Evolutionary conservation across 2,329 filamentous ascomycete genomes (phyloP).

Genomic region (Microcera coccophila): DNA sequence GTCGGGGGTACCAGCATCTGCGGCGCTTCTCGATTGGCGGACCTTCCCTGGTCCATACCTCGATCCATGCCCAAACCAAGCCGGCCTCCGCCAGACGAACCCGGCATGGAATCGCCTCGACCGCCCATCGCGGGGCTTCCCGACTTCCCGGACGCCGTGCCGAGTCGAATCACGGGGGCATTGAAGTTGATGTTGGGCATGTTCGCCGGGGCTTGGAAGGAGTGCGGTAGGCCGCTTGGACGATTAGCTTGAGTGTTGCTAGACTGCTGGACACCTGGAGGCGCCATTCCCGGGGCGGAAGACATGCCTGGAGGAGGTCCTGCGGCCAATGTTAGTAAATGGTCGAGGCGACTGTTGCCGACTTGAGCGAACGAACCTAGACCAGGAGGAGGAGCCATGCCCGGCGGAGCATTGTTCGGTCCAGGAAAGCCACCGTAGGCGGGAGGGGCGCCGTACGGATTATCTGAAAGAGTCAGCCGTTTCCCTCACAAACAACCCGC

Average conservation of each 20-base stretch:
- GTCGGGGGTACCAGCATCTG: constrained; percentile 76
- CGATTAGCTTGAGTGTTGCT: constrained; percentile 72
- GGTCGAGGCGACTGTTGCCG: background rate
- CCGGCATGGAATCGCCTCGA: constrained; percentile 39
- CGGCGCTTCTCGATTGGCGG: constrained; percentile 63
- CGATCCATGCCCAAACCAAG: constrained; percentile 59
- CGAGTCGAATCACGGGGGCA: constrained; percentile 90
- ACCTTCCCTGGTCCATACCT: constrained; percentile 62
- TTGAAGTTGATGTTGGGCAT: constrained; percentile 99
- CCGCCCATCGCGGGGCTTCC: constrained; percentile 37
- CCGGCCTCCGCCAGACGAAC: constrained; percentile 36
- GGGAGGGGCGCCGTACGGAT: constrained; percentile 70
- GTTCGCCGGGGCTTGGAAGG: constrained; percentile 84
- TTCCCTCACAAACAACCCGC: too few species aligned
- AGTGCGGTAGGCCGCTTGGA: constrained; percentile 73
- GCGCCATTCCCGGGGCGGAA: constrained; percentile 73
- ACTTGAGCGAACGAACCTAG: constrained; percentile 58
- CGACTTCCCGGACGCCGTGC: constrained; percentile 69
- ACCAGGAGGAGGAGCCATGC: constrained; percentile 75
- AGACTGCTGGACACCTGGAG: constrained; percentile 72
- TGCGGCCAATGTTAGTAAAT: constrained; percentile 32
- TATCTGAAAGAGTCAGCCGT: too few species aligned
- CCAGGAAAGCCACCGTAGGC: constrained; percentile 69
- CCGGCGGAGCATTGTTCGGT: constrained; percentile 52
- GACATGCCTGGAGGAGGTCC: constrained; percentile 77